Conservation (phyloP, 1,284 basidiomycete species). For the Rhizoctonia solani region DNA sequence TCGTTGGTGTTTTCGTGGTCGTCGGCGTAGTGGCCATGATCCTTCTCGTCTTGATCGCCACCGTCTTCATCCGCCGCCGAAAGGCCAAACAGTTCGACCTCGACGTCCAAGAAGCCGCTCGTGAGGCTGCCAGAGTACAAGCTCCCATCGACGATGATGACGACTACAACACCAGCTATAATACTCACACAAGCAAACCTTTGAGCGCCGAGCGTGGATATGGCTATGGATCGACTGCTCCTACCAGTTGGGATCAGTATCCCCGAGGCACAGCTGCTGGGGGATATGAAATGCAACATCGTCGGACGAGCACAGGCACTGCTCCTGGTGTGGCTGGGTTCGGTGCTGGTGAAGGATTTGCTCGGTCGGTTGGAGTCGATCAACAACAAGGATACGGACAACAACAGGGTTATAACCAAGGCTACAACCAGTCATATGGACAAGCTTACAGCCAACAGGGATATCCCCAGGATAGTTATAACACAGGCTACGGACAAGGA, state of each 20-base stretch:
- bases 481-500: slow-evolving; percentile 1
- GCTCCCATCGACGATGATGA: slow-evolving; percentile 26
- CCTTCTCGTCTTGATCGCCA: slow-evolving; percentile 35
- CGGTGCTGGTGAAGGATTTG: slow-evolving; percentile 9
- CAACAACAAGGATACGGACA: too few relatives aligned
- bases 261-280: not conserved
- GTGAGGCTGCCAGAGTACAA: slow-evolving; percentile 27
- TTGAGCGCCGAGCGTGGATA: slow-evolving; percentile 21
- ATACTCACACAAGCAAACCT: slow-evolving; percentile 17
- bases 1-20: slow-evolving; percentile 38
- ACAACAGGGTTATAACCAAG: too few relatives aligned
- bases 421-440: slow-evolving; percentile 12
- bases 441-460: slow-evolving; percentile 19
- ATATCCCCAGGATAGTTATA: slow-evolving; percentile 13
- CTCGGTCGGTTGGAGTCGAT: not conserved
- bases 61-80: slow-evolving; percentile 34
- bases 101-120: slow-evolving; percentile 35
- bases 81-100: slow-evolving; percentile 33
- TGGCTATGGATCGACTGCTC: not conserved
- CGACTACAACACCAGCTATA: slow-evolving; percentile 23
- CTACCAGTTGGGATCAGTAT: slow-evolving; percentile 19
- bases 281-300: slow-evolving; percentile 30
- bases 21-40: slow-evolving; percentile 36
- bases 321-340: slow-evolving; percentile 30
- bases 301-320: slow-evolving; percentile 22